Evolutionary conservation across 805 yeast genomes (phyloP).

Genomic region (Yamadazyma sp.): DNA sequence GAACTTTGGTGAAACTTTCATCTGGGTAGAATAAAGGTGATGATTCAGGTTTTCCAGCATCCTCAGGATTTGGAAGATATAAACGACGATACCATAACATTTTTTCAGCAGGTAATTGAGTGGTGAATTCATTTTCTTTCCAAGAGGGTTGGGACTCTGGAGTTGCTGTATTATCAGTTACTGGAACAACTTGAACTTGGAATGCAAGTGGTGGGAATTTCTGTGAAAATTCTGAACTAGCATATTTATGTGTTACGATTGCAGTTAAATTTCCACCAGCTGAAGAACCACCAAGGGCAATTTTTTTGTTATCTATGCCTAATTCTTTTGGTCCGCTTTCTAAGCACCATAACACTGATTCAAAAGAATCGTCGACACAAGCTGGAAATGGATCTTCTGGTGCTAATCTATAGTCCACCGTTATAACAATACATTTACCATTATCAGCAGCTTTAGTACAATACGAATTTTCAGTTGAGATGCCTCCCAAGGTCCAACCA

Average conservation of each 20-base stretch:
- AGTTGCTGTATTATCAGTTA: slow-evolving; percentile 41
- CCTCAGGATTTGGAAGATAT: slow-evolving; percentile 33
- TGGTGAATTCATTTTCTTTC: slow-evolving; percentile 35
- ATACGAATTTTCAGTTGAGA: slow-evolving; percentile 39
- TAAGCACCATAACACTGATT: slow-evolving; percentile 29
- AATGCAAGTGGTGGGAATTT: slow-evolving; percentile 31
- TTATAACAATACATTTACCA: slow-evolving; percentile 37
- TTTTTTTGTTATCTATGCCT: slow-evolving; percentile 25
- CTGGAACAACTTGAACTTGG: slow-evolving; percentile 45
- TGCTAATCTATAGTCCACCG: slow-evolving; percentile 50
- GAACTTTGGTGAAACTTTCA: slow-evolving; percentile 34
- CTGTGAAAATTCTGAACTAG: slow-evolving; percentile 18
- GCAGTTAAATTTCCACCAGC: slow-evolving; percentile 44
- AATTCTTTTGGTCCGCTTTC: slow-evolving; percentile 17
- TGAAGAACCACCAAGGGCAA: slow-evolving; percentile 46
- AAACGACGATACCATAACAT: slow-evolving; percentile 45
- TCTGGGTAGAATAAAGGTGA: slow-evolving; percentile 42
- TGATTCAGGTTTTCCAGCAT: slow-evolving; percentile 29
- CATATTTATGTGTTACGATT: slow-evolving; percentile 32
- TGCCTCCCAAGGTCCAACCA: slow-evolving; percentile 42
- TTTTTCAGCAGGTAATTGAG: slow-evolving; percentile 44
- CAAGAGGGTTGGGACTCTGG: slow-evolving; percentile 33
- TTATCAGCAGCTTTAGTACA: slow-evolving; percentile 39
- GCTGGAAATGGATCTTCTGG: slow-evolving; percentile 52
- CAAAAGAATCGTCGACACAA: slow-evolving; percentile 42